Conservation (phyloP, 2,329 filamentous ascomycete species). For the Colletotrichum truncatum region DNA sequence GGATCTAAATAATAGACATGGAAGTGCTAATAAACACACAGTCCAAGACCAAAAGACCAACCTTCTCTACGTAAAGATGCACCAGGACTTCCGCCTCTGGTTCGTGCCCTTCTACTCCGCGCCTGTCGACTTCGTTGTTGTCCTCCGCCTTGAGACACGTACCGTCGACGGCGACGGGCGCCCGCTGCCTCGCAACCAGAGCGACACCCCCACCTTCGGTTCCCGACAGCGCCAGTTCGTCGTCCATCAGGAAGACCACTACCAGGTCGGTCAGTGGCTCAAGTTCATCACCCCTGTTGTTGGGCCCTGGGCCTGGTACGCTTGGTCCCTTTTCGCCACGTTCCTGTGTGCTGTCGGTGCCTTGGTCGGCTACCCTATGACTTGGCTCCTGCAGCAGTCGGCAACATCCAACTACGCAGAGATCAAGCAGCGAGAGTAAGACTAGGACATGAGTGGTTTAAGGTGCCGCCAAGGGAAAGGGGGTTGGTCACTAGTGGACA, state of each 20-base stretch:
- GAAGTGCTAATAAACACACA: not conserved
- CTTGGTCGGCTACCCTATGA: conserved; percentile 20
- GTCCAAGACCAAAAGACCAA: conserved; percentile 32
- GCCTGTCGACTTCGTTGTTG: conserved; percentile 72
- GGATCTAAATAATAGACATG: no score
- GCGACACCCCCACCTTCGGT: conserved; percentile 26
- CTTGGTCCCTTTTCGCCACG: conserved; percentile 73
- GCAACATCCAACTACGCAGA: not conserved
- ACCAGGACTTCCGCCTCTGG: conserved; percentile 81
- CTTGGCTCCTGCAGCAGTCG: conserved; percentile 10
- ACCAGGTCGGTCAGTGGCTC: conserved; percentile 79
- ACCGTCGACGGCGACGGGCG: conserved; percentile 38
- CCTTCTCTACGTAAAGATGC: conserved; percentile 78
- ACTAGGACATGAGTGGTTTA: not conserved
- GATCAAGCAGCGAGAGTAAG: conserved; percentile 8
- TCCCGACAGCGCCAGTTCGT: conserved; percentile 79
- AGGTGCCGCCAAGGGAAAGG: no score
- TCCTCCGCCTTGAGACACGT: conserved; percentile 68
- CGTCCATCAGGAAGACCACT: conserved; percentile 80
- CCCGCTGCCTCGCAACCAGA: conserved; percentile 27
- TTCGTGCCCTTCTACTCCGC: conserved; percentile 79
- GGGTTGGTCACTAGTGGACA: no score
- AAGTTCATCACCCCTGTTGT: conserved; percentile 74
- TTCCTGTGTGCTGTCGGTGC: conserved; percentile 68
- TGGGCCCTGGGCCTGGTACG: conserved; percentile 61